These are phyloP conservation scores for Gonapodya prolifera DNA, from an alignment of 192 early-diverging fungal genomes.

Conservation along the genomic window DNA sequence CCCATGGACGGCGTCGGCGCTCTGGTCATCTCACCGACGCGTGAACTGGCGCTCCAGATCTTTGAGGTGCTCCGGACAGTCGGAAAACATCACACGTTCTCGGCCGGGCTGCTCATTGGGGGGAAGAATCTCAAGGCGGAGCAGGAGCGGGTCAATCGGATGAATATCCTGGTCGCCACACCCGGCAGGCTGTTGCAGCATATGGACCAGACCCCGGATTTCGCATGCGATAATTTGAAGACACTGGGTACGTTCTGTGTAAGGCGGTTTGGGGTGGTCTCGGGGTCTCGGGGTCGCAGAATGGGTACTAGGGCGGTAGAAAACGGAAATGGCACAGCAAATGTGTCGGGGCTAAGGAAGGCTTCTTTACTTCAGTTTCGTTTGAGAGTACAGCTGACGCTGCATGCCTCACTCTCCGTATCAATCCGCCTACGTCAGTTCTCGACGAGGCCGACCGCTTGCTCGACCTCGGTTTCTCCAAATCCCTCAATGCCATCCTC, in stretches of 20 bases:
- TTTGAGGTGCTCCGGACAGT: conserved; percentile 73
- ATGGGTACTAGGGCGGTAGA: background rate
- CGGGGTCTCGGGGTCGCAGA: background rate
- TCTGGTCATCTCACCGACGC: conserved; percentile 69
- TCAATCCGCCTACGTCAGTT: conserved; percentile 24
- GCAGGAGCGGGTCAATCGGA: conserved; percentile 51
- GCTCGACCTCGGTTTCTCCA: conserved; percentile 77
- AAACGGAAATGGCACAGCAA: no score
- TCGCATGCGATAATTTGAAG: conserved; percentile 69
- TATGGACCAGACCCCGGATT: conserved; percentile 85
- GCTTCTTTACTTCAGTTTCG: no score
- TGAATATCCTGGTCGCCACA: conserved; percentile 75
- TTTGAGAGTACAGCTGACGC: background rate
- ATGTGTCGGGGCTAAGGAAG: no score
- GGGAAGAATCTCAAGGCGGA: conserved; percentile 79
- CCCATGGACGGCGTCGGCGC: conserved; percentile 66
- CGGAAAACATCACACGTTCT: conserved; percentile 58
- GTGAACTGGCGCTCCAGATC: conserved; percentile 83
- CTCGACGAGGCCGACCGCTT: conserved; percentile 79
- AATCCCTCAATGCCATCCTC: conserved; percentile 68
- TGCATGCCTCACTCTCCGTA: background rate
- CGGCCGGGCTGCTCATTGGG: conserved; percentile 91
- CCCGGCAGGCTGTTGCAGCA: conserved; percentile 77
- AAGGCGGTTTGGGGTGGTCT: conserved; percentile 1
- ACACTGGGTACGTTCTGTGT: conserved; percentile 38